Conservation (phyloP, 192 early-diverging fungal species). For the Gonapodya prolifera region DNA sequence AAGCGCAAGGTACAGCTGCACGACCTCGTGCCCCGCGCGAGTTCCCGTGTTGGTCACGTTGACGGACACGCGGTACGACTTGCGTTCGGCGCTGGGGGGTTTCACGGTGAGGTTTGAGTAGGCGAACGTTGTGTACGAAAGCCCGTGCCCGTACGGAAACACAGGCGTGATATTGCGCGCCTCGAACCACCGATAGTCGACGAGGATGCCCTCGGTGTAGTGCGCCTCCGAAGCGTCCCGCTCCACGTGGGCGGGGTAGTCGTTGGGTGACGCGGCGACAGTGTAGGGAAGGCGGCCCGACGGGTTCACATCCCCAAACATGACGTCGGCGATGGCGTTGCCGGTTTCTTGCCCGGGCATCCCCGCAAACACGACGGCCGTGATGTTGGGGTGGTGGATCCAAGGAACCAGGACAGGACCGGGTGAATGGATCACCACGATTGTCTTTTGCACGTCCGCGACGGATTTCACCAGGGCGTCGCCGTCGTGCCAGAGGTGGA, state of each 20-base stretch:
- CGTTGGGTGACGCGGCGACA: slow-evolving; percentile 46
- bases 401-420: slow-evolving; percentile 20
- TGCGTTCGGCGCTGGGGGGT: not conserved
- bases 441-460: slow-evolving; percentile 28
- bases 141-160: slow-evolving; percentile 45
- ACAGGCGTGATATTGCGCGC: slow-evolving; percentile 27
- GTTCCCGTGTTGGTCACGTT: not conserved
- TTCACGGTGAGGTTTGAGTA: not conserved
- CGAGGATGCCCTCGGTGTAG: slow-evolving; percentile 36
- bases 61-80: slow-evolving; percentile 14
- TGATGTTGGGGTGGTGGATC: slow-evolving; percentile 30
- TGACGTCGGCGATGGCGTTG: slow-evolving; percentile 49
- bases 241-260: not conserved
- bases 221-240: slow-evolving; percentile 18
- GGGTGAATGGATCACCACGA: slow-evolving; percentile 39
- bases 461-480: slow-evolving; percentile 35
- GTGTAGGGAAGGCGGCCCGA: slow-evolving; percentile 25
- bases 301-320: slow-evolving; percentile 54
- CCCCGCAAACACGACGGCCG: not conserved
- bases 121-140: slow-evolving; percentile 32
- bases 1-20: slow-evolving; percentile 8
- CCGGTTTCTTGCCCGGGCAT: slow-evolving; percentile 47
- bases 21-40: not conserved
- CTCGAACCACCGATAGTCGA: slow-evolving; percentile 44
- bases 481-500: slow-evolving; percentile 41